A percentile compares a stretch with the other conserved stretches of the same genome.
Conservation (phyloP, 148 eudicot genomes). For the Vaccinium darrowii region DNA sequence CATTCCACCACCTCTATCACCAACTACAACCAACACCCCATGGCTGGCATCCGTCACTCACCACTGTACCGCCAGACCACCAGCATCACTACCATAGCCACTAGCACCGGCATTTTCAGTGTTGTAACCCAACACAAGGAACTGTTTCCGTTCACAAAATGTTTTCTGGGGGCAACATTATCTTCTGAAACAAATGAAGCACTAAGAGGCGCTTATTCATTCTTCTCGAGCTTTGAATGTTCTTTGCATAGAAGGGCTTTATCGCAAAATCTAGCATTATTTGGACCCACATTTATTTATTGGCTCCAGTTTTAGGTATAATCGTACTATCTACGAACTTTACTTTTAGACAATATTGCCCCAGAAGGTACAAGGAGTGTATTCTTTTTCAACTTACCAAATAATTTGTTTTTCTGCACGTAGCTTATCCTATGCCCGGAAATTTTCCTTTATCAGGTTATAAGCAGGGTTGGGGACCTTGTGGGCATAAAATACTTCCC, state of each 20-base stretch:
- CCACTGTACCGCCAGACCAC: not conserved
- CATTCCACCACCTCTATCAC: not conserved
- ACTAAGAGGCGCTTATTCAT: constrained; percentile 19
- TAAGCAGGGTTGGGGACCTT: constrained; percentile 79
- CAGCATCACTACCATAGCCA: not conserved
- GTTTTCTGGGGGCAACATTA: not conserved
- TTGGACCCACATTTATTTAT: not conserved
- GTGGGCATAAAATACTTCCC: constrained; percentile 97
- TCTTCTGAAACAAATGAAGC: not conserved
- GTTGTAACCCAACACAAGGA: not conserved
- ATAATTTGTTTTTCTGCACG: constrained; percentile 47
- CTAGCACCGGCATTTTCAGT: not conserved
- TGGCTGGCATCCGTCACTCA: not conserved
- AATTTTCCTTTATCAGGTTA: constrained; percentile 41
- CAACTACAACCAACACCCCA: not conserved
- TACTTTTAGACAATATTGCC: not conserved
- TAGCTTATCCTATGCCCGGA: constrained; percentile 7
- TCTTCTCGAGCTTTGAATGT: not conserved
- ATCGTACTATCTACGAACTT: not conserved
- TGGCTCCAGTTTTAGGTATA: not conserved
- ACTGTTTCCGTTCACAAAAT: not conserved
- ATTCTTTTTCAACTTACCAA: no score
- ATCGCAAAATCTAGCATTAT: not conserved
- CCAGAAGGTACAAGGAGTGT: not conserved
- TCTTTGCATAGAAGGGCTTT: not conserved